These are phyloP conservation scores for Albophoma yamanashiensis DNA, from an alignment of 2,329 filamentous ascomycete genomes.

Conservation along the genomic window DNA sequence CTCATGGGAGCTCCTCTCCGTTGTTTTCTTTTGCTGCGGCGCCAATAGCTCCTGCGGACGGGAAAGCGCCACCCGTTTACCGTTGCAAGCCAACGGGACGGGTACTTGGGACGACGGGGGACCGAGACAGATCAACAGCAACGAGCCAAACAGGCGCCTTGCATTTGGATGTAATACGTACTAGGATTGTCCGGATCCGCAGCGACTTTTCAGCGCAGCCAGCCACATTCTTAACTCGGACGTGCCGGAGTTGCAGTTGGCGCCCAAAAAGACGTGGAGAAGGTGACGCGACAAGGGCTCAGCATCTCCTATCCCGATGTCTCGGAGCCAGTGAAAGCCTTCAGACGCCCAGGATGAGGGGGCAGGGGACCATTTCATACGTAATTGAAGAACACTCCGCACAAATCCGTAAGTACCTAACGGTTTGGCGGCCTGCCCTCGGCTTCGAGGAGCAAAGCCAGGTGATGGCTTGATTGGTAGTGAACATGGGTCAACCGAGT, in stretches of 20 bases:
- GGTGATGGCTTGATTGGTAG: neutral
- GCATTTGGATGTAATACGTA: neutral
- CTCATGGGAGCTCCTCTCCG: too few relatives aligned
- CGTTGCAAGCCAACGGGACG: neutral
- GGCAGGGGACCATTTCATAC: neutral
- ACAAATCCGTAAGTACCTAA: neutral
- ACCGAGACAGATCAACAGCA: neutral
- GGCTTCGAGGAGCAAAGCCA: neutral
- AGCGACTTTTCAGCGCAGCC: neutral
- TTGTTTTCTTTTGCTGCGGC: neutral
- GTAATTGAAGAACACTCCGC: neutral
- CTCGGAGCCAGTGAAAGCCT: neutral
- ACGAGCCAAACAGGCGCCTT: neutral
- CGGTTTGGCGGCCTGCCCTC: neutral
- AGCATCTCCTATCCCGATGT: neutral
- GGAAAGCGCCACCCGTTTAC: neutral
- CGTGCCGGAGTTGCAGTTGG: neutral
- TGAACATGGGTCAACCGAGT: neutral
- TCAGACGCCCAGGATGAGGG: neutral
- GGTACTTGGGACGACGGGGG: neutral
- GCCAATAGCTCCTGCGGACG: neutral
- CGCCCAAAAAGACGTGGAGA: neutral
- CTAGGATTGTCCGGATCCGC: neutral
- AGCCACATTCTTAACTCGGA: neutral
- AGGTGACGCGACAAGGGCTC: neutral